These are phyloP conservation scores for Rhizoclosmatium globosum DNA, from an alignment of 192 early-diverging fungal genomes.

Conservation along the genomic window DNA sequence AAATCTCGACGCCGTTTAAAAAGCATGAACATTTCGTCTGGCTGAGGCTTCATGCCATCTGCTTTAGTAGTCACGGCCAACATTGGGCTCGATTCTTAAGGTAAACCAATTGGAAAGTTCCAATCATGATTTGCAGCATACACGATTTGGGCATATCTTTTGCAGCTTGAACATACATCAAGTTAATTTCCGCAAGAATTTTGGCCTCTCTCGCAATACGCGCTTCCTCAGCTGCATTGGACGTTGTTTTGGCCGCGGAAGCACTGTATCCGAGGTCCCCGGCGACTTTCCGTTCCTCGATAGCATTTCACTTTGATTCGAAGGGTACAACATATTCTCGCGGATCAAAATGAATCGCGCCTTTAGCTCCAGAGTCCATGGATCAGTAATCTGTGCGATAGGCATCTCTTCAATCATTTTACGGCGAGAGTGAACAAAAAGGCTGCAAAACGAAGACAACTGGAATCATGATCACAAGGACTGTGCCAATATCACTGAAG, in stretches of 20 bases:
- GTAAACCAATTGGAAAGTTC: slow-evolving; percentile 48
- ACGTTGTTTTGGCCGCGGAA: background rate
- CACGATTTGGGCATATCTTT: slow-evolving; percentile 42
- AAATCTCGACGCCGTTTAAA: slow-evolving; percentile 43
- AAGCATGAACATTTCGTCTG: slow-evolving; percentile 51
- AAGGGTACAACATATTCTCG: slow-evolving; percentile 34
- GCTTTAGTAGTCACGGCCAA: slow-evolving; percentile 45
- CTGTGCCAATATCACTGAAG: slow-evolving; percentile 47
- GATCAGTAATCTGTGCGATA: slow-evolving; percentile 25
- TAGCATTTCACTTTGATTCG: slow-evolving; percentile 24
- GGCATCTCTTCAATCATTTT: slow-evolving; percentile 35
- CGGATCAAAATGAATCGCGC: slow-evolving; percentile 40
- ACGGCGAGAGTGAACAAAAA: slow-evolving; percentile 27
- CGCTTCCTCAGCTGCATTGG: slow-evolving; percentile 1
- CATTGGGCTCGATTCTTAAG: slow-evolving; percentile 52
- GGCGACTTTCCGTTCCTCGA: slow-evolving; percentile 12
- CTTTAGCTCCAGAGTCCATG: slow-evolving; percentile 40
- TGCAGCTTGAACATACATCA: slow-evolving; percentile 19
- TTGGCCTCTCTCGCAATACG: slow-evolving; percentile 9
- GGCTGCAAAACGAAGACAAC: slow-evolving; percentile 25
- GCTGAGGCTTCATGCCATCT: slow-evolving; percentile 29
- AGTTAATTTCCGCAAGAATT: slow-evolving; percentile 32
- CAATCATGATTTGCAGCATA: slow-evolving; percentile 43
- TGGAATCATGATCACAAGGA: slow-evolving; percentile 36
- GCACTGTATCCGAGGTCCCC: slow-evolving; percentile 1